These are phyloP conservation scores for Populus hybrid DNA, from an alignment of 441 rosid genomes.

Conservation along the genomic window DNA sequence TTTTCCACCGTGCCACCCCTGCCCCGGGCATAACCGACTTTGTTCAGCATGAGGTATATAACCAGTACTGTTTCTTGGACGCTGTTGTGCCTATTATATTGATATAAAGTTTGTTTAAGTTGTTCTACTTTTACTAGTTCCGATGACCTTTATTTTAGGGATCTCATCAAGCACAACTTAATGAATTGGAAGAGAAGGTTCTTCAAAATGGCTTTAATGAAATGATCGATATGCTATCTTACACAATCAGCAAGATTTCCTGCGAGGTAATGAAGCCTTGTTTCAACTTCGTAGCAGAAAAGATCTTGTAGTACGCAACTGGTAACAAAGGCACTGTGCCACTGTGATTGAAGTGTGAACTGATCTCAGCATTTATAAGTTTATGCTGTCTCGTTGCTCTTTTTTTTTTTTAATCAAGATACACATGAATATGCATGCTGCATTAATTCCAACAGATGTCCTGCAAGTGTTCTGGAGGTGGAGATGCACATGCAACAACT, in stretches of 20 bases:
- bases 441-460: constrained; percentile 37
- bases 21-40: neutral
- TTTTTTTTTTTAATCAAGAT: too few relatives aligned
- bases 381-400: neutral
- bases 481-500: constrained; percentile 44
- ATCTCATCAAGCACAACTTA: constrained; percentile 21
- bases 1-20: constrained; percentile 37
- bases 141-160: constrained; percentile 25
- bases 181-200: constrained; percentile 37
- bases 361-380: neutral
- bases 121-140: neutral
- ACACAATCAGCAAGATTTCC: constrained; percentile 45
- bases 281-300: neutral
- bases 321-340: neutral
- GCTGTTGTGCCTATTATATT: neutral
- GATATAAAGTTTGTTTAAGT: neutral
- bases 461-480: constrained; percentile 47
- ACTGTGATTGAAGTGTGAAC: neutral
- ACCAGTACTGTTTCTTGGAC: neutral
- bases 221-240: constrained; percentile 38
- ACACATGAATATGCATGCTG: neutral
- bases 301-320: neutral
- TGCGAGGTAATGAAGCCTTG: constrained; percentile 44
- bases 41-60: constrained; percentile 9
- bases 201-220: constrained; percentile 31